A percentile compares a stretch with the other conserved stretches of the same genome.
Evolutionary conservation across 1,284 basidiomycete genomes (phyloP).

Genomic region (Cryptococcus jaspeensis): DNA sequence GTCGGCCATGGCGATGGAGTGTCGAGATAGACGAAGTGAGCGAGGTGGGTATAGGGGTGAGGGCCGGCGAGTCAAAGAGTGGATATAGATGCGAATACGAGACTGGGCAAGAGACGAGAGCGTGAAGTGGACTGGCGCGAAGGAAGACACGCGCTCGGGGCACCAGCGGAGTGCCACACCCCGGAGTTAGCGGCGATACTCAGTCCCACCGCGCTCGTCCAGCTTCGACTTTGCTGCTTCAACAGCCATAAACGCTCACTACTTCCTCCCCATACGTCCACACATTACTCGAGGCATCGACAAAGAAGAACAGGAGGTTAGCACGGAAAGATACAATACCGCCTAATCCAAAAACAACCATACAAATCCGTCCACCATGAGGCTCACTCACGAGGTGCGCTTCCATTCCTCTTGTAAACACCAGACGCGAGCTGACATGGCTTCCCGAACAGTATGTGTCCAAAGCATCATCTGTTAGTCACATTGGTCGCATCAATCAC

Average conservation of each 20-base stretch:
- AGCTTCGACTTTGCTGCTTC: background rate
- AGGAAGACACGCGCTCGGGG: conserved; percentile 11
- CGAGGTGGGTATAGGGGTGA: background rate
- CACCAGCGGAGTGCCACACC: conserved; percentile 10
- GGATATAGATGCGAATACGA: too few species aligned
- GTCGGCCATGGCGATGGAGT: conserved; percentile 31
- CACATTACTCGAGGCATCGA: background rate
- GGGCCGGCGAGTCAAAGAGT: background rate
- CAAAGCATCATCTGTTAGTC: conserved; percentile 47
- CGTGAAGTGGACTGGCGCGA: too few species aligned
- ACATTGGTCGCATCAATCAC: background rate
- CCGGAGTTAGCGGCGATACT: background rate
- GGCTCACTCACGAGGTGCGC: conserved; percentile 53
- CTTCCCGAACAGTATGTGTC: conserved; percentile 43
- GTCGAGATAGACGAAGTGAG: background rate
- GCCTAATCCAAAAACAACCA: background rate
- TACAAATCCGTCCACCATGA: conserved; percentile 27
- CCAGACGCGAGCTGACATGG: conserved; percentile 2
- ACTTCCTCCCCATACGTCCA: background rate
- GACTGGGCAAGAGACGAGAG: too few species aligned
- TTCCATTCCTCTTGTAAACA: background rate
- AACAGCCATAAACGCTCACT: background rate
- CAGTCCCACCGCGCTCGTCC: background rate
- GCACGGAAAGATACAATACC: background rate
- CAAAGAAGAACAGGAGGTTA: background rate